Evolutionary conservation across 75 land plant species (phyloP).

Genomic region (Pinus albicaulis): DNA sequence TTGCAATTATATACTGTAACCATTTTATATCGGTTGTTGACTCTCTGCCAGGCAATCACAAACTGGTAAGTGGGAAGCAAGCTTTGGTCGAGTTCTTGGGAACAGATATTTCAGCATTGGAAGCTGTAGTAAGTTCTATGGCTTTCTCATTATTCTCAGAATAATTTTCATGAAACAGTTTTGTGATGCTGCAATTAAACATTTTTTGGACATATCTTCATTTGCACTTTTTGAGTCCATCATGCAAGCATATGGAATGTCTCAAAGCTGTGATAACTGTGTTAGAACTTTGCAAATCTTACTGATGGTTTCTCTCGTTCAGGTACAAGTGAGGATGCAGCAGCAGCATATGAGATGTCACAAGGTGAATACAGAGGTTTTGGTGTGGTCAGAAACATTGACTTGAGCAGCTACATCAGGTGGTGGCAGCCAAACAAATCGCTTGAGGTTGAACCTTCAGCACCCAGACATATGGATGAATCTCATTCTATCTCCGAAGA

Average conservation of each 20-base stretch:
- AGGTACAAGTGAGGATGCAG: conserved; percentile 45
- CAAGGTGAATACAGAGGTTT: conserved; percentile 20
- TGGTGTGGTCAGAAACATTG: conserved; percentile 54
- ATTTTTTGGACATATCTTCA: not conserved
- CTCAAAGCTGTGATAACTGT: not conserved
- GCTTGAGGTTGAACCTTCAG: conserved; percentile 17
- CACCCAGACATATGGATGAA: conserved; percentile 27
- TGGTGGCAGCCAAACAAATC: conserved; percentile 63
- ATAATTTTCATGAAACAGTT: not conserved
- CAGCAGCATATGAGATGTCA: conserved; percentile 30
- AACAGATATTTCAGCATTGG: conserved; percentile 39
- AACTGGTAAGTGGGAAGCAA: conserved; percentile 53
- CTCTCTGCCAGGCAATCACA: conserved; percentile 13
- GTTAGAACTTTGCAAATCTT: not conserved
- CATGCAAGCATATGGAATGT: not conserved
- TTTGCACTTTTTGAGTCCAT: not conserved
- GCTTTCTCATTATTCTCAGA: not conserved
- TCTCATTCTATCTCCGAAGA: conserved; percentile 39
- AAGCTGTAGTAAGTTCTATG: conserved; percentile 35
- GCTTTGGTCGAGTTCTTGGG: conserved; percentile 48
- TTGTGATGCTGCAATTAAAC: too few relatives aligned
- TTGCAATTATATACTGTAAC: not conserved
- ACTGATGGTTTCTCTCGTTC: not conserved
- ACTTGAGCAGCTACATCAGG: conserved; percentile 53
- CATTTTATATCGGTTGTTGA: not conserved